Percentiles rank a stretch among this genome's conserved stretches.
Conservation (phyloP, 1,284 basidiomycete species). For the Trichosporon ovoides region DNA sequence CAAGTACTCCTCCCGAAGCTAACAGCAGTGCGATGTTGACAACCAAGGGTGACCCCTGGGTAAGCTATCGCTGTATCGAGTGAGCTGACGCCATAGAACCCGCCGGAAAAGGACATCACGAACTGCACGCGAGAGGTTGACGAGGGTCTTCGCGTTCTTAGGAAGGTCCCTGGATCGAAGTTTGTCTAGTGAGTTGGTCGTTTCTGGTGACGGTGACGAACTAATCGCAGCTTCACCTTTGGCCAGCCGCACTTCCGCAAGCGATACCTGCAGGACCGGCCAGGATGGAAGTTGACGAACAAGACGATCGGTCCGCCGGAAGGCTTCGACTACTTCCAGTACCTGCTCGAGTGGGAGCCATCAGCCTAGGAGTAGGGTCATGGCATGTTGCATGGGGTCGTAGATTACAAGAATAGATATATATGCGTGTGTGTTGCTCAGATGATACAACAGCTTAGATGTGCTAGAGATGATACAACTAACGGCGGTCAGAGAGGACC, state of each 20-base stretch:
- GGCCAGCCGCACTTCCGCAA: slow-evolving; percentile 86
- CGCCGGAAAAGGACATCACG: slow-evolving; percentile 65
- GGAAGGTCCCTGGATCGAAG: slow-evolving; percentile 54
- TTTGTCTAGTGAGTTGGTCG: slow-evolving; percentile 63
- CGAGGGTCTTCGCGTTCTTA: slow-evolving; percentile 71
- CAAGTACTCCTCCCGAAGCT: not conserved
- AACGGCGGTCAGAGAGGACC: slow-evolving; percentile 9
- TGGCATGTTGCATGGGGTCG: not conserved
- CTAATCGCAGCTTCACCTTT: slow-evolving; percentile 61
- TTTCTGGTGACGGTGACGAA: not conserved
- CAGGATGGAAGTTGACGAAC: slow-evolving; percentile 34
- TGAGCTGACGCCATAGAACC: slow-evolving; percentile 59
- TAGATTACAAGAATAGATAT: not conserved
- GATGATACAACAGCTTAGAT: not conserved
- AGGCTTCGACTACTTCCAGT: slow-evolving; percentile 80
- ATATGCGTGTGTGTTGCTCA: not conserved
- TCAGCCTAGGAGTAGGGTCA: not conserved
- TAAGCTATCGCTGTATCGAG: slow-evolving; percentile 44
- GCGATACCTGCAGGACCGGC: slow-evolving; percentile 55
- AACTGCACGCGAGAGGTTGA: slow-evolving; percentile 75
- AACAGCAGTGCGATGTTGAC: slow-evolving; percentile 70
- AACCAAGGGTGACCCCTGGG: slow-evolving; percentile 81
- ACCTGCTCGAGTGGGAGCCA: slow-evolving; percentile 51
- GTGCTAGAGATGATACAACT: not conserved
- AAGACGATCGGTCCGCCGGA: slow-evolving; percentile 54